Evolutionary conservation across 2,329 filamentous ascomycete genomes (phyloP).

Genomic region (Xylariales sp.): DNA sequence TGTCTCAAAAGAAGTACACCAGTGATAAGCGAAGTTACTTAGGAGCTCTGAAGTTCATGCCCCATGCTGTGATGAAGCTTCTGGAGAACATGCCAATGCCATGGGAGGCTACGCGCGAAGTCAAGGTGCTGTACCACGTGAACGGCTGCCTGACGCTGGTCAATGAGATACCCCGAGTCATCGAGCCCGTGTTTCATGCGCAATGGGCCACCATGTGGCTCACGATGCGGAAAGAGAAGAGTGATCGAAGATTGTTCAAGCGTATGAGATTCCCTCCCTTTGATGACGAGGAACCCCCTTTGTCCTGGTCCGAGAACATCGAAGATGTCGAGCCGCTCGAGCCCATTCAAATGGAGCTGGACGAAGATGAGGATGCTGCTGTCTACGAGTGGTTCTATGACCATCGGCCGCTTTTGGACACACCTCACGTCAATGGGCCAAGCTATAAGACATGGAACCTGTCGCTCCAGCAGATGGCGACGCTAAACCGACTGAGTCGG

Average conservation of each 20-base stretch:
- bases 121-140: conserved; percentile 97
- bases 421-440: conserved; percentile 88
- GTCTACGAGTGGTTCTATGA: conserved; percentile 99
- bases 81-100: conserved; percentile 99
- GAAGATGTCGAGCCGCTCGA: conserved; percentile 97
- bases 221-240: conserved; percentile 96
- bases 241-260: conserved; percentile 93
- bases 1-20: conserved; percentile 98
- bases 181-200: conserved; percentile 95
- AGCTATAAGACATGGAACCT: conserved; percentile 98
- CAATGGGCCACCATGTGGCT: conserved; percentile 99
- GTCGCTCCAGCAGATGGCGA: conserved; percentile 90
- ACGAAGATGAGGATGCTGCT: conserved; percentile 85
- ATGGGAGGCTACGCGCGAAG: conserved; percentile 93
- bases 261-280: conserved; percentile 98
- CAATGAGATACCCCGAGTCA: conserved; percentile 93
- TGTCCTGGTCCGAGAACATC: conserved; percentile 98
- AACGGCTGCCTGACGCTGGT: conserved; percentile 96
- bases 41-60: conserved; percentile 98
- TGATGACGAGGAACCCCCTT: conserved; percentile 94
- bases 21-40: conserved; percentile 98
- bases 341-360: conserved; percentile 97
- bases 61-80: conserved; percentile 93
- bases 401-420: conserved; percentile 84
- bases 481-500: conserved; percentile 84